Evolutionary conservation across 2,329 filamentous ascomycete species (phyloP).

Genomic region (Hymenoscyphus fraxineus): DNA sequence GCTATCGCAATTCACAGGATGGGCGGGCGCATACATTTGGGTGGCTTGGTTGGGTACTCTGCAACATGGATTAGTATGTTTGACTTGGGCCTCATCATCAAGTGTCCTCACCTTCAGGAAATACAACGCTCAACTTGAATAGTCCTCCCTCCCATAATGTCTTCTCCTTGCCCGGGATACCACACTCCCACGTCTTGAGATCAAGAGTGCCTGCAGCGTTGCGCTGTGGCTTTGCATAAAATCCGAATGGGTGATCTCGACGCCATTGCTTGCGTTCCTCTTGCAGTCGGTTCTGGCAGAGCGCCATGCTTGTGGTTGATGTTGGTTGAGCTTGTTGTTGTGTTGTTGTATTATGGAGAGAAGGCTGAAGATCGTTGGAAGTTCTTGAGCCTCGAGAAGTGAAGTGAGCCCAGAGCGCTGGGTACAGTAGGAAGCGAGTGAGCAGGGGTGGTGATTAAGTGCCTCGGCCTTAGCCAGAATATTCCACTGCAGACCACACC

Average conservation of each 20-base stretch:
- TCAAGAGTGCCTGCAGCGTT: slow-evolving; percentile 78
- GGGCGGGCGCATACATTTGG: slow-evolving; percentile 72
- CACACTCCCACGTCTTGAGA: slow-evolving; percentile 94
- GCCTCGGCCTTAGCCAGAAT: not conserved
- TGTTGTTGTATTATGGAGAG: slow-evolving; percentile 14
- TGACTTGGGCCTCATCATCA: not conserved
- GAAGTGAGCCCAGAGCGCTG: not conserved
- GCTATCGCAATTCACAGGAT: slow-evolving; percentile 19
- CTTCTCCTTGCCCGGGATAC: slow-evolving; percentile 92
- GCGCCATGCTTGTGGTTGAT: slow-evolving; percentile 58
- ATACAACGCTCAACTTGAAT: slow-evolving; percentile 89
- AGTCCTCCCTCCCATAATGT: slow-evolving; percentile 97
- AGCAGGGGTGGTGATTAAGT: not conserved
- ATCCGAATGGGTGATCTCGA: slow-evolving; percentile 94
- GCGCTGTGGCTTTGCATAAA: slow-evolving; percentile 85
- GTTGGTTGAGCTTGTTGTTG: not conserved
- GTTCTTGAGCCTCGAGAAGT: not conserved
- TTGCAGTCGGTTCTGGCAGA: slow-evolving; percentile 82
- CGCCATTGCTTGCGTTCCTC: slow-evolving; percentile 97
- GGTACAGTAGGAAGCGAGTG: not conserved
- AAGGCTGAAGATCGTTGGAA: slow-evolving; percentile 8
- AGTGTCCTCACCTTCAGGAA: slow-evolving; percentile 74
- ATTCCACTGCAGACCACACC: not conserved
- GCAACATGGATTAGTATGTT: slow-evolving; percentile 28
- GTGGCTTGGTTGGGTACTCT: slow-evolving; percentile 99